These are phyloP conservation scores for Fusarium sp. DNA, from an alignment of 2,329 filamentous ascomycete species.

Conservation along the genomic window DNA sequence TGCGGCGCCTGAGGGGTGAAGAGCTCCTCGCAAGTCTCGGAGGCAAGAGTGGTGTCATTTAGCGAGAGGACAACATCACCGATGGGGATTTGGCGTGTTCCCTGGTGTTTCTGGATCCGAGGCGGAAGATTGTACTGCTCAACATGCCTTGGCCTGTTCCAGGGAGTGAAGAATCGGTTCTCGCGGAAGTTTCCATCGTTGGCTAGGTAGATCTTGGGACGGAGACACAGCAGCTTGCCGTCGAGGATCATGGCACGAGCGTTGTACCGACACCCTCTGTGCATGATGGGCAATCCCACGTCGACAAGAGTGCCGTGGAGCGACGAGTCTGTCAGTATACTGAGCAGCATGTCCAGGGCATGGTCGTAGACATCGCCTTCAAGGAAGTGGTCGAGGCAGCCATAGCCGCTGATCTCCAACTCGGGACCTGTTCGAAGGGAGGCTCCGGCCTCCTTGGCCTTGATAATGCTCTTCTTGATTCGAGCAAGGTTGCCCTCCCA, in stretches of 20 bases:
- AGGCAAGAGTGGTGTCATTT: constrained; percentile 57
- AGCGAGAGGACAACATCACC: constrained; percentile 59
- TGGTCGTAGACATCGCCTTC: constrained; percentile 60
- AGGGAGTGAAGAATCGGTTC: constrained; percentile 59
- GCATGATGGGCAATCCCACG: constrained; percentile 60
- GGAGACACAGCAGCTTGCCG: constrained; percentile 78
- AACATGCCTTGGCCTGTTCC: constrained; percentile 53
- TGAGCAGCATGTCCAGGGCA: constrained; percentile 51
- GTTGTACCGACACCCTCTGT: constrained; percentile 56
- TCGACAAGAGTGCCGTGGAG: constrained; percentile 58
- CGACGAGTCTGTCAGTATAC: constrained; percentile 52
- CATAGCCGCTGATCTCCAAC: constrained; percentile 62
- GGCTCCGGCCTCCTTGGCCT: constrained; percentile 74
- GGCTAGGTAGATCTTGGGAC: constrained; percentile 80
- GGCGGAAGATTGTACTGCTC: constrained; percentile 64
- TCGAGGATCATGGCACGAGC: constrained; percentile 62
- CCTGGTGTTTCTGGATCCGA: constrained; percentile 68
- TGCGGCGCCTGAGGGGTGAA: constrained; percentile 42
- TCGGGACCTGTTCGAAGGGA: constrained; percentile 72
- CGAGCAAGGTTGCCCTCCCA: constrained; percentile 71
- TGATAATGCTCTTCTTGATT: constrained; percentile 74
- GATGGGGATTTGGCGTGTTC: constrained; percentile 56
- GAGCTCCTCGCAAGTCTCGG: constrained; percentile 60
- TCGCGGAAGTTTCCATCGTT: constrained; percentile 73
- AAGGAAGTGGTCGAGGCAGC: constrained; percentile 71